phyloP scores from a whole-genome alignment of 202 grass and related monocot genomes.

The Schoenoplectus triqueter region DNA sequence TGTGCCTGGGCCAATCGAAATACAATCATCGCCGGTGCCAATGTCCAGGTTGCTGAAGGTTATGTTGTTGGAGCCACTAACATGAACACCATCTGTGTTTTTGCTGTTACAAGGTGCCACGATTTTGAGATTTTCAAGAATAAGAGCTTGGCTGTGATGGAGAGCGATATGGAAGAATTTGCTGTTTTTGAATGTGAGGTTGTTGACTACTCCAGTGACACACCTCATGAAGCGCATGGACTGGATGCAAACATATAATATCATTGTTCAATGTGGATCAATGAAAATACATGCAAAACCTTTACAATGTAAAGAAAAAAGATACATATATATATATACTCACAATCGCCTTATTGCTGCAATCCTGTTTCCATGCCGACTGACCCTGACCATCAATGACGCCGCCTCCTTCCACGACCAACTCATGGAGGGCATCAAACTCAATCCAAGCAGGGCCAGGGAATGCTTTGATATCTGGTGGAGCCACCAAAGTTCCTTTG shows the following conservation, averaged over 20 bases:
- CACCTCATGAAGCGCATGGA: constrained; percentile 39
- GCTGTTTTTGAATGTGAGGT: constrained; percentile 40
- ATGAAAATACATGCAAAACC: not conserved
- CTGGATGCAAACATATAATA: constrained; percentile 6
- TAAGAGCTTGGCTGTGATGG: constrained; percentile 27
- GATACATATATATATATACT: not conserved
- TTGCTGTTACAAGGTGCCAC: constrained; percentile 38
- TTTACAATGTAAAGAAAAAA: not conserved
- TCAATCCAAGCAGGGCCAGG: constrained; percentile 36
- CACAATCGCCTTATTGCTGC: constrained; percentile 34
- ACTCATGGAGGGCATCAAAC: constrained; percentile 40
- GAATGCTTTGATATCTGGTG: not conserved
- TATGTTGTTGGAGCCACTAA: constrained; percentile 32
- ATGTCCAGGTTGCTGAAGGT: constrained; percentile 25
- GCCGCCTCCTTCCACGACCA: constrained; percentile 43
- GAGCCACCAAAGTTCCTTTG: constrained; percentile 41
- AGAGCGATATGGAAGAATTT: constrained; percentile 46
- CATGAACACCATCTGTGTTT: constrained; percentile 47
- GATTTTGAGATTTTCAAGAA: constrained; percentile 28
- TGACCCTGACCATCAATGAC: constrained; percentile 42
- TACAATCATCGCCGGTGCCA: constrained; percentile 45
- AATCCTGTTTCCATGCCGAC: not conserved
- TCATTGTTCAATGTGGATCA: not conserved
- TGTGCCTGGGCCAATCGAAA: constrained; percentile 43
- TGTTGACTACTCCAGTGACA: not conserved